Conservation (phyloP, 225 moss, liverwort and hornwort species). For the Bryum argenteum region DNA sequence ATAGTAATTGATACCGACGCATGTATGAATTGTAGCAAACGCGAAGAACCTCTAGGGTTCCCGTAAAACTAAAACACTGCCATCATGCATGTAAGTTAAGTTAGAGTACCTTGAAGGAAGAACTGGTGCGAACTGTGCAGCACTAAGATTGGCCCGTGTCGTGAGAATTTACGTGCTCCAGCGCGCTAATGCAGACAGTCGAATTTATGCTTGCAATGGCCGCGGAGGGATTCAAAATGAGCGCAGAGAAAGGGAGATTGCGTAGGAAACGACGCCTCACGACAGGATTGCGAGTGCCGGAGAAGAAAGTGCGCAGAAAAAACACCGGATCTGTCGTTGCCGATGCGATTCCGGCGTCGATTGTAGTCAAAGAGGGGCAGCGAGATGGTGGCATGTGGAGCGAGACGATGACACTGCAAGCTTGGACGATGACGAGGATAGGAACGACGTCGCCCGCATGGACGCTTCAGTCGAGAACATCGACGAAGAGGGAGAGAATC, state of each 20-base stretch:
- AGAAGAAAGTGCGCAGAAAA: neutral
- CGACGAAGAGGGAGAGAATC: neutral
- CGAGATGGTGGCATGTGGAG: slow-evolving; percentile 5
- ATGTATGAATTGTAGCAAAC: slow-evolving; percentile 1
- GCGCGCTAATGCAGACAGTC: neutral
- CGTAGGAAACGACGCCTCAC: neutral
- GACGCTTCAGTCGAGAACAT: neutral
- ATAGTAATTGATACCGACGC: neutral
- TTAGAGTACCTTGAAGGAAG: slow-evolving; percentile 23
- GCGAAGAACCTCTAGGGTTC: slow-evolving; percentile 34
- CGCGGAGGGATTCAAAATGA: neutral
- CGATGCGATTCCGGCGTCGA: slow-evolving; percentile 9
- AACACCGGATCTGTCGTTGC: slow-evolving; percentile 13
- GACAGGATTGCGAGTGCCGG: neutral
- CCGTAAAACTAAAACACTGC: slow-evolving; percentile 9
- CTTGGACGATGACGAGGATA: neutral
- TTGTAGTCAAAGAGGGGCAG: neutral
- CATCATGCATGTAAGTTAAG: neutral
- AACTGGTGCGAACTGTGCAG: slow-evolving; percentile 1
- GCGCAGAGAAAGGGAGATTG: neutral
- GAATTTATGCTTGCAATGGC: neutral
- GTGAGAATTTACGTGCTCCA: slow-evolving; percentile 20
- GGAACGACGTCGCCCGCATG: neutral
- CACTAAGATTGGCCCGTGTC: neutral
- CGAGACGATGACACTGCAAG: neutral